Base-by-base conservation (phyloP, 2,329 filamentous ascomycete genomes). In the Pseudogymnoascus destructans region DNA sequence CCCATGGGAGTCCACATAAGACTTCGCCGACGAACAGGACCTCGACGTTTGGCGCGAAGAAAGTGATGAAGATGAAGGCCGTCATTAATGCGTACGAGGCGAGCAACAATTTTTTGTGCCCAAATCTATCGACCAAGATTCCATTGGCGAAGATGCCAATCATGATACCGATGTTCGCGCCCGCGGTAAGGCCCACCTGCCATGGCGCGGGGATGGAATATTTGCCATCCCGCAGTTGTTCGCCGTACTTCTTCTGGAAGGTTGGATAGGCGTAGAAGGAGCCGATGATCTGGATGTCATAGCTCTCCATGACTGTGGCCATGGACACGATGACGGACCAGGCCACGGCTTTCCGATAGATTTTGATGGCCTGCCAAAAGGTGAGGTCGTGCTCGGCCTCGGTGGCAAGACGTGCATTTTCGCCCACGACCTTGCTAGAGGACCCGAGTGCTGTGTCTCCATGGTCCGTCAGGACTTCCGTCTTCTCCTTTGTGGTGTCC, bases 301-400 rank as follows among this genome's bases (percentile, higher is more conserved):
- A 95, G 33, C 88, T 89, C 71, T 95, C 89, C 90, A 95, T 95
- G 66, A 81, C 82, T 67, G 95, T 93, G 69, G 87, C 91, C 0
- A 88, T 92, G 13, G 86, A 92, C 70, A 95, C 91, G 60, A 95
- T 75, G 56, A 95, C 67, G 65, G 84, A 89, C 88, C 89, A 95
- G 19, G 75, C 79, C 58, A 95, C 84, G 19, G 90, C 90, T 74
- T 95, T 93, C 59, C 89, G 89, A 68, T 95, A 95, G 23, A 93
- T 77, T 67, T 77, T 82, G 70, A 95, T 77, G 62, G 88, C 89
- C 73, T 95, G 82, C 69, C 79, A 68, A 59, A 95, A 74, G 49
- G 79, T 86, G 85, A 89, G 89, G 10, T 74, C 77, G 64, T 82
- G 84, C 71, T 85, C 81, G 70, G 81, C 82, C 60, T 81, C 76